phyloP scores from a whole-genome alignment of 139 green algal genomes.

The Coelastrella sp. region DNA sequence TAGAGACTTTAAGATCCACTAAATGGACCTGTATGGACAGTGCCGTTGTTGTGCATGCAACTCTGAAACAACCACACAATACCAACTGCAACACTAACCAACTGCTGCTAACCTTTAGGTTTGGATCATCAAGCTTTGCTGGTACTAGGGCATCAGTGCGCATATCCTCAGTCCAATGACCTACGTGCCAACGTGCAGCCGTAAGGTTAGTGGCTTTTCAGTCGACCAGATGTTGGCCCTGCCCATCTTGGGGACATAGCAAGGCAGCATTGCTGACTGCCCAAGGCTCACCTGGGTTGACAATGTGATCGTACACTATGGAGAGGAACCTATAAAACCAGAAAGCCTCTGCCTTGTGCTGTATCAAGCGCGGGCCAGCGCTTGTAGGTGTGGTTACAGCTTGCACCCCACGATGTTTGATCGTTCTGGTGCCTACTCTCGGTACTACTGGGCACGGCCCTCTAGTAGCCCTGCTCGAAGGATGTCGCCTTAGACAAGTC shows the following conservation, averaged over 20 bases:
- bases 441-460: not conserved
- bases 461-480: no score
- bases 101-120: conserved; percentile 74
- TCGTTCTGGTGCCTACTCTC: not conserved
- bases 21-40: no score
- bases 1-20: no score
- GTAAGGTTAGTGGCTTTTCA: no score
- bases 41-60: not conserved
- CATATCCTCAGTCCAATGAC: conserved; percentile 97
- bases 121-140: conserved; percentile 79
- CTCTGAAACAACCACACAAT: not conserved
- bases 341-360: conserved; percentile 94
- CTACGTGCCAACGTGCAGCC: conserved; percentile 30
- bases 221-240: not conserved
- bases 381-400: conserved; percentile 14
- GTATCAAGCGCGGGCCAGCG: conserved; percentile 75
- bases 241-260: no score
- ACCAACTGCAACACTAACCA: not conserved
- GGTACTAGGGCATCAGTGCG: conserved; percentile 85
- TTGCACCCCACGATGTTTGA: not conserved
- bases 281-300: conserved; percentile 72
- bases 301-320: conserved; percentile 93
- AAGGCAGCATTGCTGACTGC: not conserved
- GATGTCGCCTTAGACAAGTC: no score
- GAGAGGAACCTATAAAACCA: conserved; percentile 88